phyloP scores from a whole-genome alignment of 2,329 filamentous ascomycete genomes.

The Microascus cirrosus region DNA sequence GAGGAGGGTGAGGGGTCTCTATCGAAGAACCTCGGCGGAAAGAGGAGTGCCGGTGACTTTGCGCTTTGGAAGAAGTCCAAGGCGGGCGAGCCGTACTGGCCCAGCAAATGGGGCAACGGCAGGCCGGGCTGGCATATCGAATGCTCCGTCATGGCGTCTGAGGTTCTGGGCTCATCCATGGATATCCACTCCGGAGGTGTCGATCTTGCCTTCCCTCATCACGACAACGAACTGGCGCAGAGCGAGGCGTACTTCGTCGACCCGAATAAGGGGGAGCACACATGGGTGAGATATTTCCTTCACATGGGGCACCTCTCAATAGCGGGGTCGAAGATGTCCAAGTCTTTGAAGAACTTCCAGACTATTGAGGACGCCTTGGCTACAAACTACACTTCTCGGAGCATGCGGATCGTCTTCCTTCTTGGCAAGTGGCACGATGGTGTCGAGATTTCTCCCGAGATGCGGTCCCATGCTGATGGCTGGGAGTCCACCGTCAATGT shows the following conservation, averaged over 20 bases:
- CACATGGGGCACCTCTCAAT: conserved; percentile 89
- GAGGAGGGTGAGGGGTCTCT: conserved; percentile 86
- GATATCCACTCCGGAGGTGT: conserved; percentile 71
- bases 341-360: conserved; percentile 90
- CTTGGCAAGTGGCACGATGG: conserved; percentile 85
- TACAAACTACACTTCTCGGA: conserved; percentile 61
- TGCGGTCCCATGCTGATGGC: conserved; percentile 59
- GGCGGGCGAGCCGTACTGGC: conserved; percentile 83
- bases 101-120: conserved; percentile 76
- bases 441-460: conserved; percentile 78
- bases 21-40: conserved; percentile 48
- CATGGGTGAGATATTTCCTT: conserved; percentile 93
- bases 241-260: conserved; percentile 72
- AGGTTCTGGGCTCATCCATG: conserved; percentile 72
- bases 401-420: conserved; percentile 76
- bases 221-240: conserved; percentile 86
- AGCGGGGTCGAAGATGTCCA: conserved; percentile 89
- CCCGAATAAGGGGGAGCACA: conserved; percentile 40
- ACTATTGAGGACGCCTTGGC: conserved; percentile 76
- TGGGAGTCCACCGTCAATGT: conserved; percentile 74
- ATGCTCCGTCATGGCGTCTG: conserved; percentile 91
- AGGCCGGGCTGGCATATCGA: conserved; percentile 96
- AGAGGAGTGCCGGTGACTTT: conserved; percentile 74
- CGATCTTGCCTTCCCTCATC: conserved; percentile 84
- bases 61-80: conserved; percentile 91